phyloP scores from a whole-genome alignment of 108 stramenopile species.

The Epipyxis sp. region DNA sequence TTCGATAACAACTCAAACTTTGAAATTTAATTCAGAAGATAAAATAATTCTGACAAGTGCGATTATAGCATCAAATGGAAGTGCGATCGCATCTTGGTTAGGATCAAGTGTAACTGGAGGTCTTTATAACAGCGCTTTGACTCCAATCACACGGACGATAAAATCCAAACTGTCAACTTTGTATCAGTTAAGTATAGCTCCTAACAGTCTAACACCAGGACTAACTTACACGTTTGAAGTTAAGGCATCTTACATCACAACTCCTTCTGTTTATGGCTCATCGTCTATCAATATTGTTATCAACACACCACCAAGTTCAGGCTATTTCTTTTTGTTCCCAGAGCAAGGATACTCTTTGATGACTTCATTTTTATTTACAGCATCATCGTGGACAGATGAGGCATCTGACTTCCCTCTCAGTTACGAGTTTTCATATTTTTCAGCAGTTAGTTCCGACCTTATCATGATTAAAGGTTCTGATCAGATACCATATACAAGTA shows the following conservation, averaged over 20 bases:
- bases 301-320: background rate
- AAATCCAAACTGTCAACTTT: no score
- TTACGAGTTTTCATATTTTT: background rate
- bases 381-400: background rate
- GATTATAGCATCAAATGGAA: background rate
- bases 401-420: background rate
- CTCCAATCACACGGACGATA: no score
- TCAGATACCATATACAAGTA: background rate
- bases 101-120: no score
- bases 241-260: background rate
- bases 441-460: background rate
- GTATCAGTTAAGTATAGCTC: background rate
- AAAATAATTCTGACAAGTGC: conserved; percentile 2
- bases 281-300: background rate
- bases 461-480: background rate
- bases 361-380: background rate
- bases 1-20: background rate
- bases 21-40: background rate
- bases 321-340: background rate
- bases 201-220: background rate
- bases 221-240: background rate
- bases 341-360: background rate
- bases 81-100: background rate
- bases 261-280: background rate
- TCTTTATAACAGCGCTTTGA: no score